A percentile compares a stretch with the other conserved stretches of the same genome.
These are phyloP conservation scores for Leersia perrieri DNA, from an alignment of 176 grass and related monocot species.

Conservation along the genomic window DNA sequence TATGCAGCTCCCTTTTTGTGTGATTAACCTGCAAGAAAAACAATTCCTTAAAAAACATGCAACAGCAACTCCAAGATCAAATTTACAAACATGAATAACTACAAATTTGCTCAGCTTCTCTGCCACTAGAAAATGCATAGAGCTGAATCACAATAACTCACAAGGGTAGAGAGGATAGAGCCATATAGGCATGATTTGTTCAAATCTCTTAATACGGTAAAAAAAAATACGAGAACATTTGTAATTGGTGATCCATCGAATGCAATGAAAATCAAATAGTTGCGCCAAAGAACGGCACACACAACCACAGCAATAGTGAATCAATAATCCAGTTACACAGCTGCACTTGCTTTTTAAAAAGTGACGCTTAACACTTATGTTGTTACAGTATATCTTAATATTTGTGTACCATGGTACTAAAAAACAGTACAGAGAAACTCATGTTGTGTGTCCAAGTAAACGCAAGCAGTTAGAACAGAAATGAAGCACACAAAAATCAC, in stretches of 20 bases:
- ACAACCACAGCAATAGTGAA: background rate
- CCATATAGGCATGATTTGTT: background rate
- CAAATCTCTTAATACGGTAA: background rate
- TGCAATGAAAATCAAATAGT: conserved; percentile 13
- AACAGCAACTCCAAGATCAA: background rate
- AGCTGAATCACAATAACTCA: background rate
- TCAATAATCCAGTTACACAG: background rate
- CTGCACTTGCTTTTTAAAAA: background rate
- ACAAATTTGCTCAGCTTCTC: background rate
- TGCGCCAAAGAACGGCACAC: background rate
- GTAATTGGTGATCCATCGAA: background rate
- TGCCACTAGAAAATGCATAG: background rate
- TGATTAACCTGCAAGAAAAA: conserved; percentile 87
- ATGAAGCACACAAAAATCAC: background rate
- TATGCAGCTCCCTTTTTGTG: conserved; percentile 94
- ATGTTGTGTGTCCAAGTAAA: background rate
- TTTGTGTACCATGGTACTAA: background rate
- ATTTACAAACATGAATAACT: background rate
- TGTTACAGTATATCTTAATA: conserved; percentile 1
- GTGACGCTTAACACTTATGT: background rate
- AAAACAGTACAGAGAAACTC: background rate
- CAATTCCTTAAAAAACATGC: conserved; percentile 18
- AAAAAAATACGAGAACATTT: background rate
- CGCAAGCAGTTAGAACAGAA: background rate
- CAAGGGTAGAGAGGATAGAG: background rate